Base-by-base conservation (phyloP, 257 asterid species). In the Dorcoceras hygrometricum region DNA sequence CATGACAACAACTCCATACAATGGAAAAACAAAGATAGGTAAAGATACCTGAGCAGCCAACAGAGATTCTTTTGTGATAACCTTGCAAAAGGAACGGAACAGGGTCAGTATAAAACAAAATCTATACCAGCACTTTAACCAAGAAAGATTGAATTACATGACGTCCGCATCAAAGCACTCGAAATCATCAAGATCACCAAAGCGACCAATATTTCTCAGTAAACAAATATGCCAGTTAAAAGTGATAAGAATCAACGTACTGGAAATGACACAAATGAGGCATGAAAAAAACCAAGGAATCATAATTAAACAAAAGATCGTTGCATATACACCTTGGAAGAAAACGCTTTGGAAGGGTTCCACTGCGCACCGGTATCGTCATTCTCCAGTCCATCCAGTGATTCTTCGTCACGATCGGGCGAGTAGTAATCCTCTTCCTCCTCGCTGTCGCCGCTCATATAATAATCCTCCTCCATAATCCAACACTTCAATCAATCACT, bases 41-140 rank as follows among this genome's bases (percentile, higher is more conserved):
- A 23, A 36, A 50, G 29, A 65, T 68, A 90, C 97, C 96, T 90
- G 97, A 26, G 97, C 97, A 72, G 83, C 86, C 88, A 90, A 73
- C 31, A 90, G 87, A 71, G 96, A 90, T 72, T 84, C 96, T 75
- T 68, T 84, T 4, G 93, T 90, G 59, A 90, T 90, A 29, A 90
- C 95, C 96, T 90, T 81, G 27, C 78, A 82, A 59, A 77, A 43
- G 57, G 27, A 60, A 73, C 54, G 68, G 11, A 53, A 65, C 56
- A 68, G 58, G 25, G 48, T 75, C 51, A 73, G 62, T 43, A 19
- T 27, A 66, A 25, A 57, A 66, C 72, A 36, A 16, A 51, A 72
- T 29, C n/a, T 25, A 26, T 53, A 43, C 24, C 51, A 57, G 34
- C 18, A n/a, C n/a, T 58, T 7, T 55, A 59, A 48, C 55, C 66